These are phyloP conservation scores for Sporisorium graminicola DNA, from an alignment of 1,284 basidiomycete species.

Conservation along the genomic window DNA sequence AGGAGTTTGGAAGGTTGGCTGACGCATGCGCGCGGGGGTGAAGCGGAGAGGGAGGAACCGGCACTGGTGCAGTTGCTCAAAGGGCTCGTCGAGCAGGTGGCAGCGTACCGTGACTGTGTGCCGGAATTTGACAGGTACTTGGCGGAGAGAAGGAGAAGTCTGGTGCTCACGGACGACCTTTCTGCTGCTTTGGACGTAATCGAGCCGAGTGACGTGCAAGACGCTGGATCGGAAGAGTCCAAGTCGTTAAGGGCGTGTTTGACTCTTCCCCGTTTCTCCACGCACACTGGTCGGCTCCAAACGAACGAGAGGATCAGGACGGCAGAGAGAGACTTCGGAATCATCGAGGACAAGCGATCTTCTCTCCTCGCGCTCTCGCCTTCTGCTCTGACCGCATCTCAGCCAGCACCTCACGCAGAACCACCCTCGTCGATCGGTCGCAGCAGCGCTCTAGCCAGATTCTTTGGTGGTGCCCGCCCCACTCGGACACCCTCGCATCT, in stretches of 20 bases:
- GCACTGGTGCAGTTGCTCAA: constrained; percentile 47
- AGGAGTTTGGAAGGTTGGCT: constrained; percentile 90
- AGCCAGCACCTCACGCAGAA: background rate
- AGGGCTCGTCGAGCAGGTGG: constrained; percentile 73
- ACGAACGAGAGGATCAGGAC: constrained; percentile 10
- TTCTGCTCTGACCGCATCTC: background rate
- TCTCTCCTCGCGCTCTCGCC: constrained; percentile 15
- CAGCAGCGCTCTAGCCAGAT: constrained; percentile 35
- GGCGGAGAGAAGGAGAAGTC: constrained; percentile 84
- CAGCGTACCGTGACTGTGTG: constrained; percentile 79
- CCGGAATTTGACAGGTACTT: constrained; percentile 87
- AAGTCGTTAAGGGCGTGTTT: constrained; percentile 12
- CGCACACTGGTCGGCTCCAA: constrained; percentile 2
- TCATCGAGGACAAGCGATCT: constrained; percentile 30
- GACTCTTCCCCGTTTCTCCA: constrained; percentile 30
- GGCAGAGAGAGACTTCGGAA: constrained; percentile 31
- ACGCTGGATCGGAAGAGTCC: background rate
- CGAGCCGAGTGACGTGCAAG: constrained; percentile 8
- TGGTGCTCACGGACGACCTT: constrained; percentile 91
- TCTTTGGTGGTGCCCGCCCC: constrained; percentile 39
- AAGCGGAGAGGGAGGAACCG: constrained; percentile 74
- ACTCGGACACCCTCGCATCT: constrained; percentile 16
- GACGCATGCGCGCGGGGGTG: constrained; percentile 72
- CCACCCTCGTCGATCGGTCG: constrained; percentile 2
- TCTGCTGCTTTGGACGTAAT: constrained; percentile 80